Conservation (phyloP, 768 basidiomycete genomes). For the Boletus bicolor region DNA sequence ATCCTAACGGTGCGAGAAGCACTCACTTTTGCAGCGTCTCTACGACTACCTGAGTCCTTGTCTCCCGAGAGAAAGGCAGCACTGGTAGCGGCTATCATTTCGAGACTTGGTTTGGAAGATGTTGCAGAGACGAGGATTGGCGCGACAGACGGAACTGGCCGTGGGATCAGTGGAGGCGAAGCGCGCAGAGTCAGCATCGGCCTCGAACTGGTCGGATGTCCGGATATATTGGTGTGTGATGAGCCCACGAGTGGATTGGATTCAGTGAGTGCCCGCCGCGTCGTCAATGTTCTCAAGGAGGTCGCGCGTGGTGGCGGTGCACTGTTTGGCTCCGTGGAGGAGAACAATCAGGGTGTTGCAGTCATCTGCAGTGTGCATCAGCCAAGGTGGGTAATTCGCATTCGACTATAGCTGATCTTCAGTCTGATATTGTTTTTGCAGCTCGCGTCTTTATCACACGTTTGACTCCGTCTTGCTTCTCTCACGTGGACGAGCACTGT, state of each 20-base stretch:
- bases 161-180: conserved; percentile 91
- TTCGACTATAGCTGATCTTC: background rate
- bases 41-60: conserved; percentile 77
- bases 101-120: conserved; percentile 71
- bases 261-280: conserved; percentile 79
- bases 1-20: conserved; percentile 80
- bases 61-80: conserved; percentile 57
- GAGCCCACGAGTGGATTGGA: conserved; percentile 85
- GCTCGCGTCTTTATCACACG: conserved; percentile 79
- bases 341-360: conserved; percentile 60
- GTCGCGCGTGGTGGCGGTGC: conserved; percentile 54
- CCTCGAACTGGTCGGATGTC: conserved; percentile 79
- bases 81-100: conserved; percentile 67
- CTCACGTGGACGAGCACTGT: conserved; percentile 72
- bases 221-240: conserved; percentile 83
- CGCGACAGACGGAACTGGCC: conserved; percentile 58
- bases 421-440: conserved; percentile 21
- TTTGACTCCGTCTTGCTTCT: conserved; percentile 83
- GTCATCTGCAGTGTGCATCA: conserved; percentile 89
- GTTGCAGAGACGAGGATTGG: conserved; percentile 71
- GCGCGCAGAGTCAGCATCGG: conserved; percentile 90
- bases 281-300: conserved; percentile 71
- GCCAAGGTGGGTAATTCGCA: conserved; percentile 52
- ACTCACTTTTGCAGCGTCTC: conserved; percentile 78
- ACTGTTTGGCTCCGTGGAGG: conserved; percentile 20